Evolutionary conservation across 1,139 yeast genomes (phyloP).

Genomic region (Debaryomyces sp.): DNA sequence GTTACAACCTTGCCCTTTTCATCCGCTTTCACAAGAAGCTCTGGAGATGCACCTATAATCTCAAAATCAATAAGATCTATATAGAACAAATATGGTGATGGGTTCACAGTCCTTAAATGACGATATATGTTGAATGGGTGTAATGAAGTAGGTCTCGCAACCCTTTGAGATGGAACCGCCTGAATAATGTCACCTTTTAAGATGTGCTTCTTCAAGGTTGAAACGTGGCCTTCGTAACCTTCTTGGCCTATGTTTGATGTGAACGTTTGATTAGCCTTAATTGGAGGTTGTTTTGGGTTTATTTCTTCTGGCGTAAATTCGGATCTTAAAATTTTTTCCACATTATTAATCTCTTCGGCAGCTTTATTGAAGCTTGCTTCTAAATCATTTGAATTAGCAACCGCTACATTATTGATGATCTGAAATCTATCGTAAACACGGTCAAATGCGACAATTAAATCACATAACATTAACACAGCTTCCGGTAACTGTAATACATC

Average conservation of each 20-base stretch:
- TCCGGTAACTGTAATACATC: slow-evolving; percentile 88
- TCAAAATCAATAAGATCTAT: slow-evolving; percentile 91
- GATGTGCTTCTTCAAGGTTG: slow-evolving; percentile 75
- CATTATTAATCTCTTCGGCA: slow-evolving; percentile 53
- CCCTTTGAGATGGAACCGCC: slow-evolving; percentile 97
- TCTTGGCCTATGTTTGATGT: slow-evolving; percentile 89
- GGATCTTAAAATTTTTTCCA: slow-evolving; percentile 51
- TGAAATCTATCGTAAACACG: slow-evolving; percentile 93
- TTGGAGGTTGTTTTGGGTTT: slow-evolving; percentile 66
- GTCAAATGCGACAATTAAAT: slow-evolving; percentile 87
- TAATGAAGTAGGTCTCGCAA: slow-evolving; percentile 89
- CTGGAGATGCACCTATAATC: slow-evolving; percentile 97
- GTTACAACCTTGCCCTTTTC: slow-evolving; percentile 73
- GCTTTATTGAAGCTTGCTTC: slow-evolving; percentile 60
- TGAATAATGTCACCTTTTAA: slow-evolving; percentile 92
- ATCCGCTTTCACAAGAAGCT: slow-evolving; percentile 83
- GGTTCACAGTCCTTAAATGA: slow-evolving; percentile 92
- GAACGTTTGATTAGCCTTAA: slow-evolving; percentile 64
- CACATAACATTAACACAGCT: slow-evolving; percentile 88
- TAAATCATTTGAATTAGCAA: slow-evolving; percentile 44
- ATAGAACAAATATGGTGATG: slow-evolving; percentile 94
- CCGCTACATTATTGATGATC: slow-evolving; percentile 75
- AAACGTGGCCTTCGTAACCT: slow-evolving; percentile 86
- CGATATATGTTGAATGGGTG: slow-evolving; percentile 97
- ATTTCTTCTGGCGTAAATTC: slow-evolving; percentile 38